Base-by-base conservation (phyloP, 75 land plant species). In the Isoetes taiwanensis region DNA sequence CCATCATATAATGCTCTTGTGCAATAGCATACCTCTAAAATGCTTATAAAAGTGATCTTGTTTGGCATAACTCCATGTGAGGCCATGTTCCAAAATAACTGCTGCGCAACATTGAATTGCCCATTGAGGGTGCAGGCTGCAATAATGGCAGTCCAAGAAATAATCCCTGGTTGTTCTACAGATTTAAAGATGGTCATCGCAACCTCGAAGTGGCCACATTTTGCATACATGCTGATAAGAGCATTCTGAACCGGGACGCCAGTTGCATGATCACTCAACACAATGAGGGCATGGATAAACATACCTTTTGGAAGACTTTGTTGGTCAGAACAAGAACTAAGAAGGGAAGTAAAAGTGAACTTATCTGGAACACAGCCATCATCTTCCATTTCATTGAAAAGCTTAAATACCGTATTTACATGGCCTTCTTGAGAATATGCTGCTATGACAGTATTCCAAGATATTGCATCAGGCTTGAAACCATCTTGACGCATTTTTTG, bases 1-100 rank as follows among this genome's bases (percentile, higher is more conserved):
- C 72, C 72, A 52, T 46, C 25, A 6, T 17, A 16, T n/a, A 46
- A n/a, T 6, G 16, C 16, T 23, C n/a, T 46, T 16, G 12, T 46
- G 8, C 25, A 46, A 6, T 16, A 46, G 19, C 50, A 46, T 5
- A 23, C 50, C 8, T 46, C 50, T 23, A 46, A n/a, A 8, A 23
- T 23, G 16, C 12, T n/a, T 16, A 8, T 8, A 23, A 6, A 46
- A n/a, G 50, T 46, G 50, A 46, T 19, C 4, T 16, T 23, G 25
- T 46, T 23, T 5, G 50, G 50, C 4, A 19, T 5, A n/a, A 46
- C 6, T 16, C 50, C 50, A 5, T 46, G 50, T 23, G 50, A 46
- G 6, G 16, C 16, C n/a, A 46, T 16, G 21, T 46, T 23, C 16
- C 23, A 4, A n/a, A 8, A 46, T 16, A 46, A n/a, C 25, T 46